Base-by-base conservation (phyloP, 805 yeast species). In the Maudiozyma serrabonitensis region DNA sequence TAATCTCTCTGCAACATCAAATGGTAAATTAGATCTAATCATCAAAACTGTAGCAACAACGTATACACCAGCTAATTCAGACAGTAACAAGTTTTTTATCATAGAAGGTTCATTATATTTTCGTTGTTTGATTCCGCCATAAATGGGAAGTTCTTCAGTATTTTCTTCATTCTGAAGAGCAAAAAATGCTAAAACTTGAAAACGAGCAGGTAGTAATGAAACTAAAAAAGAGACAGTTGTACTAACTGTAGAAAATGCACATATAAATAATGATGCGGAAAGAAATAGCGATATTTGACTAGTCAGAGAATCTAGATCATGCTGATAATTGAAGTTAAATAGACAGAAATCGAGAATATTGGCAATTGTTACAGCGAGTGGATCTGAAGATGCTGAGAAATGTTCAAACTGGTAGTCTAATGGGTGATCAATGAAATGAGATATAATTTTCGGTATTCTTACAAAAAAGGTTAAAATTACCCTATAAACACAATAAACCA, bases 211-310 rank as follows among this genome's bases (percentile, higher is more conserved):
- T 7, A 71, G 46, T 39, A 71, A 57, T 13, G 67, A 64, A 38
- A 69, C 60, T 15, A 82, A 64, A 34, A 82, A 81, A 41, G 78
- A 74, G 50, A 83, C 75, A 0, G 90, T 82, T 40, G 74, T 67
- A 45, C 75, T 62, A 1, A 84, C 89, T 49, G 82, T 82, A 25
- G 84, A 80, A 56, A 84, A 74, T 1, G 87, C 80, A 50, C 84
- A 75, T 0, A 78, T 58, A 56, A 84, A 83, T 47, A 84, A 68
- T 15, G 75, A 72, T 11, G 82, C 79, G 0, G 87, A 79, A 15
- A 83, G 59, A 2, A 79, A 53, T 50, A 83, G 72, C 43, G 73
- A 70, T 15, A 71, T 56, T 46, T 68, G 72, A 47, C 63, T 71
- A 5, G 67, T 57, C 2, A 69, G 52, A 3, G 69, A 60, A 21